A percentile compares a stretch with the other conserved stretches of the same genome.
Evolutionary conservation across 2,329 filamentous ascomycete species (phyloP).

Genomic region (Xylaria multiplex): DNA sequence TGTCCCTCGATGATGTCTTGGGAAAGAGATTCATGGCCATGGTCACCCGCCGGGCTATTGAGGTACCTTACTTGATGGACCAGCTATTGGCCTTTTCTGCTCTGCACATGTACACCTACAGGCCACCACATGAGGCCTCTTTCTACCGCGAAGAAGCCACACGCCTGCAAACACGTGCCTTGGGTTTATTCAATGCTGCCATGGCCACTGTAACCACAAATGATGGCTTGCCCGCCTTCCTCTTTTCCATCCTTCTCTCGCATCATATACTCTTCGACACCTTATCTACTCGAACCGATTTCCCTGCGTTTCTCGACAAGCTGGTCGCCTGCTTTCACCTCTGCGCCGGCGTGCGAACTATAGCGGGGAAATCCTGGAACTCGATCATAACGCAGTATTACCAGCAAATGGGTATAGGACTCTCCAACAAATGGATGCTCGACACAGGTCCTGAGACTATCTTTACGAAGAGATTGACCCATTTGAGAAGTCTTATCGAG

Average conservation of each 20-base stretch:
- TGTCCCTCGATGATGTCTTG: conserved; percentile 32
- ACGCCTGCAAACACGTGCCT: conserved; percentile 37
- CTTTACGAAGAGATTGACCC: conserved; percentile 13
- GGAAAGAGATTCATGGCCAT: conserved; percentile 36
- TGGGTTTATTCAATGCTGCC: conserved; percentile 33
- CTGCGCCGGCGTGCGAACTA: conserved; percentile 37
- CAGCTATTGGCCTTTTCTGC: conserved; percentile 58
- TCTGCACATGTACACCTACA: conserved; percentile 52
- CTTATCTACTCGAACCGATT: conserved; percentile 20
- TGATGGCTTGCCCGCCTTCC: conserved; percentile 37
- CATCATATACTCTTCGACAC: conserved; percentile 43
- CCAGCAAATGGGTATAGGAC: conserved; percentile 13
- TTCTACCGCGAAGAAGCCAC: conserved; percentile 39
- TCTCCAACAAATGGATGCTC: conserved; percentile 1
- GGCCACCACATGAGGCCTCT: conserved; percentile 25
- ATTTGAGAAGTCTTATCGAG: conserved; percentile 9
- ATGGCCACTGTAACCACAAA: conserved; percentile 22
- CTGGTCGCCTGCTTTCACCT: conserved; percentile 36
- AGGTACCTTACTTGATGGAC: conserved; percentile 58
- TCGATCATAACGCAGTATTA: conserved; percentile 19
- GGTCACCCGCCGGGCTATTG: conserved; percentile 43
- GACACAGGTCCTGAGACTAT: conserved; percentile 6
- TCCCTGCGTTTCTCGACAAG: conserved; percentile 33
- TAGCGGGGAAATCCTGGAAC: conserved; percentile 28
- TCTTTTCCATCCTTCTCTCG: conserved; percentile 43